Evolutionary conservation across 2,329 filamentous ascomycete genomes (phyloP).

Genomic region (Colletotrichum sp.): DNA sequence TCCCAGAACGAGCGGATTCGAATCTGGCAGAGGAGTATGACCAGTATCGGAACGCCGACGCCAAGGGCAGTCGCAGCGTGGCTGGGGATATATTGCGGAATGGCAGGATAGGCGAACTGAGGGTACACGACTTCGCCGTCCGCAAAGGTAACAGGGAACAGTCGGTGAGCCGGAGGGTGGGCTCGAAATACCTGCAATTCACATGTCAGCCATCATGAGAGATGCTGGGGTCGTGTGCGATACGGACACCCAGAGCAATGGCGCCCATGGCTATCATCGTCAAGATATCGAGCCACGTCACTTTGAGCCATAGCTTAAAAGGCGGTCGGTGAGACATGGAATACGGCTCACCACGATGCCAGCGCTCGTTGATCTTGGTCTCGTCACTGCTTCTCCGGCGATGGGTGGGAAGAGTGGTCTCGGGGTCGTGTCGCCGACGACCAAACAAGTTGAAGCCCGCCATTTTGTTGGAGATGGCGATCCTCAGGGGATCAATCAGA

Average conservation of each 20-base stretch:
- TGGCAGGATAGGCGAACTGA: slow-evolving; percentile 72
- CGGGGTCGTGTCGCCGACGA: neutral
- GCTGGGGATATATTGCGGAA: slow-evolving; percentile 74
- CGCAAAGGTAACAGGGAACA: slow-evolving; percentile 69
- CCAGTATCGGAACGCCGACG: slow-evolving; percentile 65
- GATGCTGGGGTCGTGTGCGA: slow-evolving; percentile 26
- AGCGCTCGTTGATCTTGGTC: neutral
- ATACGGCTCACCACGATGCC: slow-evolving; percentile 27
- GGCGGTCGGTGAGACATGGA: slow-evolving; percentile 57
- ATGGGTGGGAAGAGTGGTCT: neutral
- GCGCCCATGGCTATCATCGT: slow-evolving; percentile 71
- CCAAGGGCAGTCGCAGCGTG: slow-evolving; percentile 73
- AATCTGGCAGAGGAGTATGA: slow-evolving; percentile 71
- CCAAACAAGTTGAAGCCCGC: neutral
- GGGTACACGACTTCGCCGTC: slow-evolving; percentile 73
- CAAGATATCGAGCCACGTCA: slow-evolving; percentile 70
- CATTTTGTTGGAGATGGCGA: neutral
- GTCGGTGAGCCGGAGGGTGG: slow-evolving; percentile 68
- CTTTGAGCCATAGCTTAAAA: slow-evolving; percentile 74
- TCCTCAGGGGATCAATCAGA: neutral
- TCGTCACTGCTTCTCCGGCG: slow-evolving; percentile 2
- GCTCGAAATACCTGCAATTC: slow-evolving; percentile 63
- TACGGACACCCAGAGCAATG: slow-evolving; percentile 68
- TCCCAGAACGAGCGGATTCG: slow-evolving; percentile 73
- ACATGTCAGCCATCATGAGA: neutral